Base-by-base conservation (phyloP, 495 filamentous ascomycete species). In the Talaromyces trachyspermus region DNA sequence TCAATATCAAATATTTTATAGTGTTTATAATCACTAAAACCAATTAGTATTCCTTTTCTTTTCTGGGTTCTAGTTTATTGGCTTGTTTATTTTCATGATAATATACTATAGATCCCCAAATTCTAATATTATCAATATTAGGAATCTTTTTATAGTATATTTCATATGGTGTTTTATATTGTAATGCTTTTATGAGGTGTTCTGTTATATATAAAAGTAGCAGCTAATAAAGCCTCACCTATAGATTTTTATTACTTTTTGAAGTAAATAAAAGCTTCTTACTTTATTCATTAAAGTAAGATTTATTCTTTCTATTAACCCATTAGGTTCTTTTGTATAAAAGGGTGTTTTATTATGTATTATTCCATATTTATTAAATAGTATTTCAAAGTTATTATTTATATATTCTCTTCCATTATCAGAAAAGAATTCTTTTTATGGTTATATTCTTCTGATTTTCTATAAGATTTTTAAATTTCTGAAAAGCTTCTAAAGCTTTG, bases 361-460 rank as follows among this genome's bases (percentile, higher is more conserved):
- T 30, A 30, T 30, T 30, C 27, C 12, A 20, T 41, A 41, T 20
- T 41, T 24, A 41, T 41, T 41, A 20, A 41, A 41, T 20, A 41
- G n/a, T 20, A 20, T 41, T 41, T 41, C 22, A 41, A 41, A 41
- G n/a, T 41, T 20, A 18, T 41, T 41, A 41, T 41, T 41, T 20
- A 41, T 41, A 41, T 41, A 41, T 41, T 41, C 17, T 41, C 15
- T 24, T 41, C 19, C n/a, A 41, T 41, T 41, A 41, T 41, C 17
- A 20, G 38, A 20, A 41, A 41, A 41, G 38, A 41, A 41, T 41
- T 41, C 38, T 41, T 41, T n/a, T 41, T 41, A 41, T 41, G 10
- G 15, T 41, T 5, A 41, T 41, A 41, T 41, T 41, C 17, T 41
- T 41, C 22, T 41, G n/a, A 24, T 41, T 41, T 38, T 38, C 15